phyloP scores from a whole-genome alignment of 1,284 basidiomycete genomes.

The Megacollybia platyphylla region DNA sequence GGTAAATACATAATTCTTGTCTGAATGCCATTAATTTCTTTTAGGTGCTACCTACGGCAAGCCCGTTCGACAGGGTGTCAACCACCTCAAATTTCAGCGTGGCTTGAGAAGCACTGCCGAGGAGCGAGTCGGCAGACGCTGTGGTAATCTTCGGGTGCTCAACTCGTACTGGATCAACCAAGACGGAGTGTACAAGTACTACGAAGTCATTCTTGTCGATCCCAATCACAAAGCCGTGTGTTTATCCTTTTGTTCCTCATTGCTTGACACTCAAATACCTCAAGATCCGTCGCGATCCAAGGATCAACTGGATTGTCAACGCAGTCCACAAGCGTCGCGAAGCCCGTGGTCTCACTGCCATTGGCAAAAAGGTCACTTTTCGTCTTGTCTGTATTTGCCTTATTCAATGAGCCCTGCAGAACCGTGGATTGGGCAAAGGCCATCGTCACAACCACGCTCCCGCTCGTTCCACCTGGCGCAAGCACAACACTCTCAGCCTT shows the following conservation, averaged over 20 bases:
- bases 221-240: constrained; percentile 85
- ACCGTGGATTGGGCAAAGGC: constrained; percentile 93
- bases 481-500: constrained; percentile 96
- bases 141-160: constrained; percentile 90
- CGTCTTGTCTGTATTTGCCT: constrained; percentile 1
- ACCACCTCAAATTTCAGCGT: constrained; percentile 98
- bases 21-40: constrained; percentile 2
- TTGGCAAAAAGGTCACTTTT: constrained; percentile 77
- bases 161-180: constrained; percentile 99
- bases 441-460: constrained; percentile 92
- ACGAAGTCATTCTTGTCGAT: constrained; percentile 97
- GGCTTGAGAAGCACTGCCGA: constrained; percentile 90
- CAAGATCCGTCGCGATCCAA: constrained; percentile 85
- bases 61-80: constrained; percentile 99
- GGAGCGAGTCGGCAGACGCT: constrained; percentile 95
- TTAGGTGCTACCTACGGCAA: constrained; percentile 95
- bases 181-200: constrained; percentile 99
- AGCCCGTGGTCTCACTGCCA: constrained; percentile 91
- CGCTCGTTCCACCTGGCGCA: constrained; percentile 88
- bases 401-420: constrained; percentile 29
- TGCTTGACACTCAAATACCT: constrained; percentile 2
- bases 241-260: constrained; percentile 8
- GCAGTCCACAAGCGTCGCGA: constrained; percentile 99
- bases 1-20: constrained; percentile 34
- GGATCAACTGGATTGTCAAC: constrained; percentile 99